Conservation (phyloP, 768 basidiomycete genomes). For the Rhizopogon rudus region DNA sequence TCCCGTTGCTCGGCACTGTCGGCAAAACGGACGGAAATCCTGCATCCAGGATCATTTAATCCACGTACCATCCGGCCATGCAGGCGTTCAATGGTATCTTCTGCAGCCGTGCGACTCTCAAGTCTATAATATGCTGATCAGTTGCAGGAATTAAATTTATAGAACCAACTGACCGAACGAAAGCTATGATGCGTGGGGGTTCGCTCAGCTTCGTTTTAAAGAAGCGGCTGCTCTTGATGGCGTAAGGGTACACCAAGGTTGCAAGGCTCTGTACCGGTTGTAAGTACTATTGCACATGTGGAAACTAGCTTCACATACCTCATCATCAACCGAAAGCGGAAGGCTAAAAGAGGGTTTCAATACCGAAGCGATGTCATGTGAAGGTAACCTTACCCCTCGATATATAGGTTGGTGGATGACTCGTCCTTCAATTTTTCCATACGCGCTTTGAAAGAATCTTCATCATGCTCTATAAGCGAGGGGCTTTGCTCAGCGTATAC, state of each 20-base stretch:
- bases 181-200: conserved; percentile 77
- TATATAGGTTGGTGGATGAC: conserved; percentile 71
- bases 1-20: conserved; percentile 77
- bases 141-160: neutral
- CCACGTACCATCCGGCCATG: conserved; percentile 80
- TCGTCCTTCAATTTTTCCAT: conserved; percentile 73
- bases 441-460: conserved; percentile 61
- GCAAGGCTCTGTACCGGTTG: conserved; percentile 43
- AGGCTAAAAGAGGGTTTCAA: conserved; percentile 34
- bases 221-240: conserved; percentile 71
- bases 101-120: conserved; percentile 66
- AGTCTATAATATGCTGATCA: conserved; percentile 37
- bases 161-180: conserved; percentile 54
- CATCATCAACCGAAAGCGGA: conserved; percentile 65
- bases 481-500: conserved; percentile 41
- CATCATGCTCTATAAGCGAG: conserved; percentile 25
- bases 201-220: conserved; percentile 76
- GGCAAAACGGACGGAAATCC: conserved; percentile 77
- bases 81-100: conserved; percentile 71
- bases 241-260: conserved; percentile 63
- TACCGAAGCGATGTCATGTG: neutral
- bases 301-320: conserved; percentile 31
- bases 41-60: conserved; percentile 69
- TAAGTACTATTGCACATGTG: neutral
- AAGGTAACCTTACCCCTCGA: conserved; percentile 53